Conservation (phyloP, 257 asterid species). For the Lithospermum erythrorhizon region DNA sequence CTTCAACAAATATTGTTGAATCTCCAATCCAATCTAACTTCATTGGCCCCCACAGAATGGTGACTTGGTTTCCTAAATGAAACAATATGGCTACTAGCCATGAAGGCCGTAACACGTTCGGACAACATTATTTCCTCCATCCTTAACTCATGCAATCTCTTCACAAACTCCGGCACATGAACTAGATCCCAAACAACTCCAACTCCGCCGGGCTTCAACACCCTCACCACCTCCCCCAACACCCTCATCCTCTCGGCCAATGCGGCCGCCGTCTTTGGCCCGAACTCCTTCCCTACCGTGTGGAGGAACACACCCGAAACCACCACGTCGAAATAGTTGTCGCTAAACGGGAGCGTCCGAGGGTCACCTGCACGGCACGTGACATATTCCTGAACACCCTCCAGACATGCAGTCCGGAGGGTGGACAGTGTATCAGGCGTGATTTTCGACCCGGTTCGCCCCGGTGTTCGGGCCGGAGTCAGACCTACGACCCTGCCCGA, state of each 20-base stretch:
- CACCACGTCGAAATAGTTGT: constrained; percentile 67
- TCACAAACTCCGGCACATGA: constrained; percentile 63
- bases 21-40: constrained; percentile 72
- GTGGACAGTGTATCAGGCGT: constrained; percentile 22
- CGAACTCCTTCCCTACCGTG: constrained; percentile 65
- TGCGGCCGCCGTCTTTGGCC: constrained; percentile 51
- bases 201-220: constrained; percentile 56
- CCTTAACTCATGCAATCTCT: constrained; percentile 45
- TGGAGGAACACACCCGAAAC: constrained; percentile 68
- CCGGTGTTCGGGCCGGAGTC: constrained; percentile 23
- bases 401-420: constrained; percentile 52
- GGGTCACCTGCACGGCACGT: constrained; percentile 80
- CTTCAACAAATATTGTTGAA: constrained; percentile 47
- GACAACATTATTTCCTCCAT: constrained; percentile 72
- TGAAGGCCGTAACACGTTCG: constrained; percentile 66
- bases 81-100: constrained; percentile 63
- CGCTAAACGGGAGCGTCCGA: constrained; percentile 53
- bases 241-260: constrained; percentile 66
- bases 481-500: constrained; percentile 72
- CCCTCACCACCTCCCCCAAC: constrained; percentile 64
- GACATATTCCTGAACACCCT: constrained; percentile 76
- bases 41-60: constrained; percentile 42
- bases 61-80: constrained; percentile 66
- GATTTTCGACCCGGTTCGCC: not conserved
- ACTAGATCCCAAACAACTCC: constrained; percentile 76